A percentile compares a stretch with the other conserved stretches of the same genome.
phyloP scores from a whole-genome alignment of 208 protist genomes.

The Trypanosoma cruzi region DNA sequence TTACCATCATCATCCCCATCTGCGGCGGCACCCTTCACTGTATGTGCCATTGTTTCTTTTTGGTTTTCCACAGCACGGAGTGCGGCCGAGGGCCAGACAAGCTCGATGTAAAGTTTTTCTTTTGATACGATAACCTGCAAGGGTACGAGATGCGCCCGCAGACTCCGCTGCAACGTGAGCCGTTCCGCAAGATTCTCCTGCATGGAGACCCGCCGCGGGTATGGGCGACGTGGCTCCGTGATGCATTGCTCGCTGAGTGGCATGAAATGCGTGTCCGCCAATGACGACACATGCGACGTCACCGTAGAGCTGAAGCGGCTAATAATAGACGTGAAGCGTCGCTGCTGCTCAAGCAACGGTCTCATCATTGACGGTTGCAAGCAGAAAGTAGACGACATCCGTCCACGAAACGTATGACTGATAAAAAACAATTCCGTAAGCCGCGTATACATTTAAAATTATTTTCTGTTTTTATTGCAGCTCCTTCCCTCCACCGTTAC shows the following conservation, averaged over 20 bases:
- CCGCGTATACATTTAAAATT: no score
- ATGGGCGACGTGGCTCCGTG: conserved; percentile 61
- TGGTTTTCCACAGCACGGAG: conserved; percentile 8
- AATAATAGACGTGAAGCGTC: conserved; percentile 14
- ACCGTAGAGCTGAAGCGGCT: conserved; percentile 17
- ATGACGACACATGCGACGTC: no score
- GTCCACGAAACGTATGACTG: no score
- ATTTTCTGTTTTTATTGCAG: no score
- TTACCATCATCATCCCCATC: not conserved
- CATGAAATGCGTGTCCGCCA: conserved; percentile 26
- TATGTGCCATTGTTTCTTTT: not conserved
- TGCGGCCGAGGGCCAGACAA: conserved; percentile 65
- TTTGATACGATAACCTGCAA: conserved; percentile 55
- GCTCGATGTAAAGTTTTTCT: conserved; percentile 57
- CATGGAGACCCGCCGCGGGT: conserved; percentile 38
- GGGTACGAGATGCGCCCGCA: conserved; percentile 59
- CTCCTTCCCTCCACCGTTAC: no score
- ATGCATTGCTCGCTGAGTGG: conserved; percentile 51
- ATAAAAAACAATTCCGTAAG: no score
- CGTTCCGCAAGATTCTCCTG: conserved; percentile 64
- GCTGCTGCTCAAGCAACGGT: conserved; percentile 1
- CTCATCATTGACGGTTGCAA: no score
- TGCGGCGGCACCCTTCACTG: not conserved
- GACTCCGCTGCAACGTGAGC: conserved; percentile 44
- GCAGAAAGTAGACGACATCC: no score